phyloP scores from a whole-genome alignment of 495 filamentous ascomycete genomes.

The Hypoxylon lienhwacheense region DNA sequence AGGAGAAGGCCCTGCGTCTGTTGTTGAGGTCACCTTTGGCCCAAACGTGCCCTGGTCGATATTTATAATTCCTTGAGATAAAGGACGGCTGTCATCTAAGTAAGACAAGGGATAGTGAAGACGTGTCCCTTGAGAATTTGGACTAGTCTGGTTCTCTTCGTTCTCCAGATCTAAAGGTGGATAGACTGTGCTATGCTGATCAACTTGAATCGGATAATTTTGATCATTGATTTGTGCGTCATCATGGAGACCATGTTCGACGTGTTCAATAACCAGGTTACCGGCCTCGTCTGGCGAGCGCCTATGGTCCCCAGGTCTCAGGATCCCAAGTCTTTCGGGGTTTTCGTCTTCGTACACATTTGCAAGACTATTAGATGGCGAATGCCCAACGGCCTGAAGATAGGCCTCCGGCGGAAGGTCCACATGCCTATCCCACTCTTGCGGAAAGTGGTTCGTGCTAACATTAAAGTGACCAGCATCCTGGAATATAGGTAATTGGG shows the following conservation, averaged over 20 bases:
- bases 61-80: slow-evolving; percentile 14
- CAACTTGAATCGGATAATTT: slow-evolving; percentile 6
- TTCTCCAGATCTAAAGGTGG: slow-evolving; percentile 23
- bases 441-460: slow-evolving; percentile 1
- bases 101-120: slow-evolving; percentile 23
- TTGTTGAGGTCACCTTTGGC: background rate
- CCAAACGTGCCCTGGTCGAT: slow-evolving; percentile 8
- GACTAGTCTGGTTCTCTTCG: slow-evolving; percentile 9
- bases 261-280: slow-evolving; percentile 32
- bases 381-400: slow-evolving; percentile 1
- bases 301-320: slow-evolving; percentile 1
- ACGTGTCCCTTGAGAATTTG: background rate
- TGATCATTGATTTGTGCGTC: slow-evolving; percentile 6
- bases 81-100: slow-evolving; percentile 9
- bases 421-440: slow-evolving; percentile 15
- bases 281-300: slow-evolving; percentile 31
- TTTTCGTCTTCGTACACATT: slow-evolving; percentile 1
- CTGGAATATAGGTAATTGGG: slow-evolving; percentile 16
- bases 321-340: background rate
- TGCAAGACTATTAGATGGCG: background rate
- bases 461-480: background rate
- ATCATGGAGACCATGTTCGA: slow-evolving; percentile 1
- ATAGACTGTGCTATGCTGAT: slow-evolving; percentile 11
- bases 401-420: slow-evolving; percentile 11
- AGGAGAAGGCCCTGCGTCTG: slow-evolving; percentile 6